These are phyloP conservation scores for Ambrosia artemisiifolia DNA, from an alignment of 129 eudicot species.

Conservation along the genomic window DNA sequence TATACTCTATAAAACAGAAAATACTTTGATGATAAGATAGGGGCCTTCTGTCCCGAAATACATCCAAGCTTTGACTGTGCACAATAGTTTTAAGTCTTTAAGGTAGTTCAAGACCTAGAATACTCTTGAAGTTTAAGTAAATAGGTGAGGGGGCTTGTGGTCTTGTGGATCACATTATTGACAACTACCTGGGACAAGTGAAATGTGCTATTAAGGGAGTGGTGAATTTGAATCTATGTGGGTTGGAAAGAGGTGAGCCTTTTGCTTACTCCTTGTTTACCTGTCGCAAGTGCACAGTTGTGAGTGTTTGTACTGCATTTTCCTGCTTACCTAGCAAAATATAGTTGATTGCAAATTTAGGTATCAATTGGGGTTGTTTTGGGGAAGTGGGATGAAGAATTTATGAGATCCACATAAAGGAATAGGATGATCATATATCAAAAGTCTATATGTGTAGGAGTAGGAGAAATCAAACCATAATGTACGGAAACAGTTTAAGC, in stretches of 20 bases:
- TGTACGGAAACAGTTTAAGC: not conserved
- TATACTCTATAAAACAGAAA: not conserved
- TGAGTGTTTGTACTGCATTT: not conserved
- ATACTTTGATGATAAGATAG: not conserved
- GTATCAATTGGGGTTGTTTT: not conserved
- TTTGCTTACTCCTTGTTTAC: constrained; percentile 11
- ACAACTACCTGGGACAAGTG: not conserved
- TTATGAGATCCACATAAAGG: not conserved
- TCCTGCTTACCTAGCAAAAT: constrained; percentile 13
- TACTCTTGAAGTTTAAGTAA: not conserved
- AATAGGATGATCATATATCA: not conserved
- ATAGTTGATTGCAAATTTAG: constrained; percentile 7
- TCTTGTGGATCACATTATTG: not conserved
- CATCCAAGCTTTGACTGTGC: not conserved
- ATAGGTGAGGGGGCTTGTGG: not conserved
- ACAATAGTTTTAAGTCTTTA: not conserved
- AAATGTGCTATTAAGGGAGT: not conserved
- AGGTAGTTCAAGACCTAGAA: not conserved
- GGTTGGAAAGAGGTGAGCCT: constrained; percentile 19
- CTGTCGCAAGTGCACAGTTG: not conserved
- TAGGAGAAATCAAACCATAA: not conserved
- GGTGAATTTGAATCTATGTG: not conserved
- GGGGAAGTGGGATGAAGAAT: not conserved
- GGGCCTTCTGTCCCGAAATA: not conserved
- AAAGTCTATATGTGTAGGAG: not conserved